A percentile compares a stretch with the other conserved stretches of the same genome.
phyloP scores from a whole-genome alignment of 805 yeast species.

The Brettanomyces naardenensis region DNA sequence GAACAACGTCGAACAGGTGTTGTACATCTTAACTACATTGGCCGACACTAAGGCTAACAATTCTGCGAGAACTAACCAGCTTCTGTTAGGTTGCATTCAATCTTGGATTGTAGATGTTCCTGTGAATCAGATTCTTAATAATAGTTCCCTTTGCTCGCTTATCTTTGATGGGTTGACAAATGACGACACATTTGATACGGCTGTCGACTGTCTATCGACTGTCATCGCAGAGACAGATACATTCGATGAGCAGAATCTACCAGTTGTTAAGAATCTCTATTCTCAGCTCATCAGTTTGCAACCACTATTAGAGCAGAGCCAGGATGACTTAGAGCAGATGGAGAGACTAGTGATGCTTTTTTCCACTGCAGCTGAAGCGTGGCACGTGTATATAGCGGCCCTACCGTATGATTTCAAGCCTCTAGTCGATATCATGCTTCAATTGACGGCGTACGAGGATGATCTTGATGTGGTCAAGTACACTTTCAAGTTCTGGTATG shows the following conservation, averaged over 20 bases:
- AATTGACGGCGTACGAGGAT: slow-evolving; percentile 63
- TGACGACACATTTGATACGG: slow-evolving; percentile 70
- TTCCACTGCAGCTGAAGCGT: slow-evolving; percentile 90
- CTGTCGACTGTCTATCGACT: slow-evolving; percentile 80
- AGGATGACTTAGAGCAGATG: slow-evolving; percentile 57
- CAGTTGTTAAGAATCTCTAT: slow-evolving; percentile 57
- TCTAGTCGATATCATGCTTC: slow-evolving; percentile 63
- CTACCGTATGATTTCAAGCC: slow-evolving; percentile 63
- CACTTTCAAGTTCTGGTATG: slow-evolving; percentile 90
- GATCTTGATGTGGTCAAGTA: slow-evolving; percentile 86
- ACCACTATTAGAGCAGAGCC: slow-evolving; percentile 37
- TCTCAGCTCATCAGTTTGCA: slow-evolving; percentile 59
- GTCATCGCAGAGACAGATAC: slow-evolving; percentile 79
- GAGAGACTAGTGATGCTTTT: slow-evolving; percentile 68
- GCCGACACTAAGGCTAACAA: slow-evolving; percentile 23
- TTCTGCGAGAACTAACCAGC: slow-evolving; percentile 28
- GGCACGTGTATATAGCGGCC: slow-evolving; percentile 83
- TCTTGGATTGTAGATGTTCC: slow-evolving; percentile 91
- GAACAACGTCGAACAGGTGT: slow-evolving; percentile 59
- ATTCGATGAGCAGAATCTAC: slow-evolving; percentile 41
- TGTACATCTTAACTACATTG: slow-evolving; percentile 51
- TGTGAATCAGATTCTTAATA: slow-evolving; percentile 55
- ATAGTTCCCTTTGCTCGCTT: slow-evolving; percentile 56
- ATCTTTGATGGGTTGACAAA: slow-evolving; percentile 53
- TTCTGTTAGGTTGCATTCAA: slow-evolving; percentile 66